Evolutionary conservation across 2,329 filamentous ascomycete species (phyloP).

Genomic region (Macrophomina pseudophaseolina): DNA sequence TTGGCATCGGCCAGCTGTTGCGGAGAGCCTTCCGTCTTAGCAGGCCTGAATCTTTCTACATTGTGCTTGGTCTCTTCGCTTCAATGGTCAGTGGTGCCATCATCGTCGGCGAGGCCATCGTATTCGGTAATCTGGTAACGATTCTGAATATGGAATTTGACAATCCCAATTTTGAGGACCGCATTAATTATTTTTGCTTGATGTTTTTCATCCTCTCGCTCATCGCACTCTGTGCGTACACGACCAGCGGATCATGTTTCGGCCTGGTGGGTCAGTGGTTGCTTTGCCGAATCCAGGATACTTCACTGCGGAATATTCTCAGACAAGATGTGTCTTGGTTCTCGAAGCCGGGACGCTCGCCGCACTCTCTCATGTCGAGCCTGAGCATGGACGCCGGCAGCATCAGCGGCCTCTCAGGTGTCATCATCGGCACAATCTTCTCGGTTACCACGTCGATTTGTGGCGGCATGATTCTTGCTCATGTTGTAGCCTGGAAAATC

Average conservation of each 20-base stretch:
- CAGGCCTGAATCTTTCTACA: conserved; percentile 46
- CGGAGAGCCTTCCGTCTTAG: conserved; percentile 35
- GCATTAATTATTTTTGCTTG: conserved; percentile 51
- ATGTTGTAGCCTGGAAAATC: conserved; percentile 57
- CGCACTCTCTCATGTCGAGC: conserved; percentile 52
- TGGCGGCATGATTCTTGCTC: conserved; percentile 54
- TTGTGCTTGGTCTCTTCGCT: conserved; percentile 48
- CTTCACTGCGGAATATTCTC: conserved; percentile 58
- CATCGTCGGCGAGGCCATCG: conserved; percentile 65
- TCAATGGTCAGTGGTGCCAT: conserved; percentile 55
- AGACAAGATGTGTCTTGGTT: conserved; percentile 62
- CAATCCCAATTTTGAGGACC: conserved; percentile 38
- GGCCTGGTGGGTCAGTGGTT: conserved; percentile 55
- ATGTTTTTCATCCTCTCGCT: conserved; percentile 61
- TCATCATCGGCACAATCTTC: conserved; percentile 57
- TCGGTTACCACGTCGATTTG: conserved; percentile 54
- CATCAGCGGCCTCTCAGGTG: conserved; percentile 54
- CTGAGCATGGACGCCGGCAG: conserved; percentile 56
- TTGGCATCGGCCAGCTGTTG: conserved; percentile 34
- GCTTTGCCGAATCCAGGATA: conserved; percentile 50
- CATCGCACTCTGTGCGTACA: conserved; percentile 53
- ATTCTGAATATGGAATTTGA: conserved; percentile 54
- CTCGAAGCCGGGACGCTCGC: conserved; percentile 48
- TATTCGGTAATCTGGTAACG: conserved; percentile 59
- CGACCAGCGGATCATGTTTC: conserved; percentile 53